Evolutionary conservation across 2,329 filamentous ascomycete genomes (phyloP), one percentile per base, ranked within the genome.

Genomic region (Graphilbum fragrans): DNA sequence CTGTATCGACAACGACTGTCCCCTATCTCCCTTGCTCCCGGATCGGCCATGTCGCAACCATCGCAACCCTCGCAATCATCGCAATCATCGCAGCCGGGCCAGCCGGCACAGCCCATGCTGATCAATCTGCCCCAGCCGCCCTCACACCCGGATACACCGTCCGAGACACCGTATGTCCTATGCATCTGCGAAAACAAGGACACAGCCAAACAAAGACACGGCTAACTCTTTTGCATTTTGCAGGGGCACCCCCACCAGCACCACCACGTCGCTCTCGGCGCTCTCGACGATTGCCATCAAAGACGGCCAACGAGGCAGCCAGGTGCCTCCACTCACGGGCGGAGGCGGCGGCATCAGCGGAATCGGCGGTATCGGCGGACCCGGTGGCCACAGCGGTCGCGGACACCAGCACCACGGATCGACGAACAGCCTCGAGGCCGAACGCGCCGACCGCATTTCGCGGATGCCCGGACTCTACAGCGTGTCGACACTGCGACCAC

Each of bases 271-370:
- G 39, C 80, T 96, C 54, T 94, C 86, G 21, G 81, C 87, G 33
- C 74, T 96, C 37, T 94, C 86, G 16, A 95, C 90, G 17, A 92
- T 86, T 12, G 90, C 90, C 39, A 94, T 94, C 70, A 94, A 95
- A 63, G 90, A 96, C 58, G 90, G 90, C 52, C 86, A 95, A 56
- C 84, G 86, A 46, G 90, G 90, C 48, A 78, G 87, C 56, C 39
- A 48, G 22, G 14, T 46, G 4, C 47, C 42, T 2, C 42, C 43
- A 12, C 38, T 47, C 11, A 16, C 33, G 2, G 32, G 38, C 6
- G 36, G 33, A 2, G 37, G 31, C 23, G 8, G n/a, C 25, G n/a
- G 23, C 25, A 7, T 4, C 22, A 16, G 21, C 39, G 18, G 21
- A 2, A 22, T n/a, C 22, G 39, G 38, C n/a, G 16, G 18, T 2